Conservation (phyloP, 139 green algal species). For the Chlamydomonas applanata region DNA sequence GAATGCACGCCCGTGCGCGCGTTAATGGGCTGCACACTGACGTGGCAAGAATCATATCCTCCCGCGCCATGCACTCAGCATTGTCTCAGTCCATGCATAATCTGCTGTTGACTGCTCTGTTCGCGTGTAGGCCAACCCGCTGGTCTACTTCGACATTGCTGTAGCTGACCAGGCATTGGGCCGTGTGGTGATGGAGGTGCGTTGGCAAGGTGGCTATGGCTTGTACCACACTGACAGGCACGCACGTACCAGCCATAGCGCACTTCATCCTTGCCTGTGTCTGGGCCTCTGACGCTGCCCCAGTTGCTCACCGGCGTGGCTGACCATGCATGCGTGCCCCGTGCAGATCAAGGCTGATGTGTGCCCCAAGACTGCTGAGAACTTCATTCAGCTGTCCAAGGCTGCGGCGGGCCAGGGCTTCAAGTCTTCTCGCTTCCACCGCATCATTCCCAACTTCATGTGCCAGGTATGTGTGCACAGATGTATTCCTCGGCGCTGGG, state of each 20-base stretch:
- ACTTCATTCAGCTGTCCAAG: conserved; percentile 77
- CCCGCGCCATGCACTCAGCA: no score
- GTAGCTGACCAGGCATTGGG: neutral
- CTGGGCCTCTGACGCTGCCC: no score
- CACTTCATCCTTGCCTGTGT: no score
- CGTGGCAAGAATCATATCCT: neutral
- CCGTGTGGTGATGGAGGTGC: conserved; percentile 20
- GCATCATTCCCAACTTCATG: conserved; percentile 89
- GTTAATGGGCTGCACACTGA: no score
- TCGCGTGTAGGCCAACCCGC: conserved; percentile 55
- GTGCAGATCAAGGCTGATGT: conserved; percentile 60
- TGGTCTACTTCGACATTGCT: conserved; percentile 90
- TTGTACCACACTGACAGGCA: neutral
- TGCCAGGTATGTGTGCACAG: conserved; percentile 40
- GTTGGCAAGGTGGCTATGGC: neutral
- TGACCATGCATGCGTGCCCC: no score
- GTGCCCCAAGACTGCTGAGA: conserved; percentile 84
- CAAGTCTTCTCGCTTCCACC: conserved; percentile 68
- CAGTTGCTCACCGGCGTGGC: no score
- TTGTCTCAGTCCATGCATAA: no score
- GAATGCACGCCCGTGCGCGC: no score
- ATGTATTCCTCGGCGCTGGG: neutral
- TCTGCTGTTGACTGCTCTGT: neutral
- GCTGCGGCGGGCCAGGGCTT: conserved; percentile 37
- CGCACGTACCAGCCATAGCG: neutral